Evolutionary conservation across 2,329 filamentous ascomycete genomes (phyloP).

Genomic region (Fusarium sp.): DNA sequence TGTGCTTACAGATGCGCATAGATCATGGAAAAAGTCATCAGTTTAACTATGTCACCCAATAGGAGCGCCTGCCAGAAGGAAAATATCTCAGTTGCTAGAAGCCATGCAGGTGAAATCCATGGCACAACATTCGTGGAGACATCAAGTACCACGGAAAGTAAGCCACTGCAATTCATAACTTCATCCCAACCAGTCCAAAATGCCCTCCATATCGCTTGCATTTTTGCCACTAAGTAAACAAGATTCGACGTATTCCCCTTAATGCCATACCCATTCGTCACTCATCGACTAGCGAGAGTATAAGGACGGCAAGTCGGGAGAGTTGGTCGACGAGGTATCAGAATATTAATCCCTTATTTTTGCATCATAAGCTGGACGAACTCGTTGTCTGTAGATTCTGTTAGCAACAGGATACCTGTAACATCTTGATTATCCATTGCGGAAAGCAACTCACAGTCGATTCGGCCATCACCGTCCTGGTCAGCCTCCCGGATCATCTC

Average conservation of each 20-base stretch:
- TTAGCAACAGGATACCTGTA: slow-evolving; percentile 28
- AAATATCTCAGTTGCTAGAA: slow-evolving; percentile 43
- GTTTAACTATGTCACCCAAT: slow-evolving; percentile 6
- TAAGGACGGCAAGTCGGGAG: slow-evolving; percentile 30
- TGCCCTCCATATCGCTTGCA: slow-evolving; percentile 48
- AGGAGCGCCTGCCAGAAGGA: slow-evolving; percentile 22
- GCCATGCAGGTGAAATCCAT: slow-evolving; percentile 32
- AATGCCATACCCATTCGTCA: slow-evolving; percentile 31
- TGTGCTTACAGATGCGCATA: neutral
- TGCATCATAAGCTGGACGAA: slow-evolving; percentile 97
- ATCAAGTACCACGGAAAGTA: slow-evolving; percentile 44
- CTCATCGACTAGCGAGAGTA: slow-evolving; percentile 30
- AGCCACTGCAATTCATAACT: slow-evolving; percentile 43
- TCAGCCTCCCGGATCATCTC: slow-evolving; percentile 95
- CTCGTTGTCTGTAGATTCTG: slow-evolving; percentile 75
- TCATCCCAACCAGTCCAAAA: slow-evolving; percentile 44
- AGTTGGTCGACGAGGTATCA: slow-evolving; percentile 44
- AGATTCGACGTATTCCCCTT: slow-evolving; percentile 38
- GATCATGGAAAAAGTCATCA: slow-evolving; percentile 6
- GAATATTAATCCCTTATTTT: slow-evolving; percentile 69
- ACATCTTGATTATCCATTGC: neutral
- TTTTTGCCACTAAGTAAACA: slow-evolving; percentile 47
- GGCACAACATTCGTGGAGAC: slow-evolving; percentile 37
- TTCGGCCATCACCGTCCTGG: slow-evolving; percentile 88
- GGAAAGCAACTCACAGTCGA: slow-evolving; percentile 75